Conservation (phyloP, 768 basidiomycete genomes). For the Pulveroboletus sp. region DNA sequence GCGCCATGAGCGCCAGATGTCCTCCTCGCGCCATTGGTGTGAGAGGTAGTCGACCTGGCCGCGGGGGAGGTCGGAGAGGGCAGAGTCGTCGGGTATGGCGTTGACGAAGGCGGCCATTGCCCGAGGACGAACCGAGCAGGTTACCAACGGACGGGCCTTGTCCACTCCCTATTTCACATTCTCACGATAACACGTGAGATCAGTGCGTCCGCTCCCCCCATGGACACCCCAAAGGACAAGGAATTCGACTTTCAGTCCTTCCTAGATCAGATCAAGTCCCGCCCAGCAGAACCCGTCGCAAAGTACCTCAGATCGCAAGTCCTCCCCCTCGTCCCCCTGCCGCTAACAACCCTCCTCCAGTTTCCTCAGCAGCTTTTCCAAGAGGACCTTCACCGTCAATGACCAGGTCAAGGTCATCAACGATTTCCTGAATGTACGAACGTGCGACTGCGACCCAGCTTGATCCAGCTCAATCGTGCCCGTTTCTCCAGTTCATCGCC, state of each 20-base stretch:
- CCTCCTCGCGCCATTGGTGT: conserved; percentile 96
- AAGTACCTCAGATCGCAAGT: conserved; percentile 94
- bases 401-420: conserved; percentile 96
- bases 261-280: conserved; percentile 89
- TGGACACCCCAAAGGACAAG: conserved; percentile 34
- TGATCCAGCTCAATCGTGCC: conserved; percentile 13
- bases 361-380: conserved; percentile 90
- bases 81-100: conserved; percentile 67
- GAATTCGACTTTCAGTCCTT: conserved; percentile 93
- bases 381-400: conserved; percentile 83
- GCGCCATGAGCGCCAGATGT: conserved; percentile 98
- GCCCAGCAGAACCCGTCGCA: conserved; percentile 85
- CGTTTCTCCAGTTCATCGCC: conserved; percentile 71
- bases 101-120: conserved; percentile 65
- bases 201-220: conserved; percentile 31
- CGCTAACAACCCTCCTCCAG: conserved; percentile 38
- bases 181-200: too few species aligned
- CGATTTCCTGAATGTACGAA: conserved; percentile 77
- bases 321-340: neutral
- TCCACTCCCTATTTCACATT: conserved; percentile 37
- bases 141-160: too few species aligned
- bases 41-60: conserved; percentile 99
- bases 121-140: neutral
- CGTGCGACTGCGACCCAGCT: neutral
- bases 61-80: conserved; percentile 77